Evolutionary conservation across 192 early-diverging fungal species (phyloP).

Genomic region (Rhizophagus sp.): DNA sequence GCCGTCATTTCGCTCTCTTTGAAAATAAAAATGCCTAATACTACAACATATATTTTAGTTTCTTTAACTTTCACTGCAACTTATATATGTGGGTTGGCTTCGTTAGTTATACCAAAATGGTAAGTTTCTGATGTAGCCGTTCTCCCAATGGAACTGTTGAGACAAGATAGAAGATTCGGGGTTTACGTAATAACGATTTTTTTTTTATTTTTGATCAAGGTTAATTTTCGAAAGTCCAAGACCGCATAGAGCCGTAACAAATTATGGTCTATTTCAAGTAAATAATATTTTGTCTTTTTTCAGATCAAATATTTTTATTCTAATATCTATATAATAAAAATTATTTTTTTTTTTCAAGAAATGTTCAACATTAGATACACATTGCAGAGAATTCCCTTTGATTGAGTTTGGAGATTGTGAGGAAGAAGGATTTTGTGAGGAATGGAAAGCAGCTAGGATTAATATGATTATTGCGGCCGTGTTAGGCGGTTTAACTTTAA

Average conservation of each 20-base stretch:
- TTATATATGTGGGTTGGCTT: not conserved
- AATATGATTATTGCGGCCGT: slow-evolving; percentile 22
- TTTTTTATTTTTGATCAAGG: slow-evolving; percentile 15
- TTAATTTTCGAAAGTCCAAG: slow-evolving; percentile 21
- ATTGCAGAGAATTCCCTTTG: slow-evolving; percentile 16
- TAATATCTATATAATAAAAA: too few relatives aligned
- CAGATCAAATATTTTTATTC: not conserved
- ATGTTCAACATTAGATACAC: slow-evolving; percentile 16
- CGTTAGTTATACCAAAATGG: slow-evolving; percentile 19
- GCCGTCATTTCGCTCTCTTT: too few relatives aligned
- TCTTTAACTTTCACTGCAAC: not conserved
- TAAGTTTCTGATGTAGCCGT: not conserved
- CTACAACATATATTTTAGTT: not conserved
- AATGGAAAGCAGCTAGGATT: slow-evolving; percentile 18
- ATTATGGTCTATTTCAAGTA: slow-evolving; percentile 31
- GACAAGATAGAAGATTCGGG: not conserved
- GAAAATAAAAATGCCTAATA: slow-evolving; percentile 4
- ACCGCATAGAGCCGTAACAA: slow-evolving; percentile 6
- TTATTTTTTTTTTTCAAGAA: slow-evolving; percentile 11
- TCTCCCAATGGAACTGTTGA: too few relatives aligned
- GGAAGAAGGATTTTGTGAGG: slow-evolving; percentile 24
- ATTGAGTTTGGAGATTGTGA: slow-evolving; percentile 12
- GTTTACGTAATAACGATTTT: not conserved
- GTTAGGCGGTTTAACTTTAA: slow-evolving; percentile 8
- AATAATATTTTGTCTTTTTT: not conserved